These are phyloP conservation scores for Pestalotiopsis sp. DNA, from an alignment of 2,329 filamentous ascomycete species.

Conservation along the genomic window DNA sequence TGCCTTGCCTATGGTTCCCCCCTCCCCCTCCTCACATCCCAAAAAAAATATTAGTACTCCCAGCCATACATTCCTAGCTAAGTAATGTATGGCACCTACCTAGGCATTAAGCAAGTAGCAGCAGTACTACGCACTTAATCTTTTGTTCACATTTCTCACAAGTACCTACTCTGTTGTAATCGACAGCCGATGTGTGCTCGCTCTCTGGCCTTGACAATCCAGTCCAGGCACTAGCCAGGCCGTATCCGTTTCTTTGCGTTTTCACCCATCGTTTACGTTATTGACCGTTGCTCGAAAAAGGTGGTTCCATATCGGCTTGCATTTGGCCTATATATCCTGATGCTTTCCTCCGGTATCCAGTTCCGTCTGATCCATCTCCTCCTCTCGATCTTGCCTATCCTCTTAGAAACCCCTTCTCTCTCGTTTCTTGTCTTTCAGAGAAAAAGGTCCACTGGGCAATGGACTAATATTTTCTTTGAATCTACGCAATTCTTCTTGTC, in stretches of 20 bases:
- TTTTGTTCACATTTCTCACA: slow-evolving; percentile 3
- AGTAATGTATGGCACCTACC: background rate
- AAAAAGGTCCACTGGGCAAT: slow-evolving; percentile 37
- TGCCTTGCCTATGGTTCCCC: background rate
- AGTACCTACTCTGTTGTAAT: background rate
- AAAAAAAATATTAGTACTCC: background rate
- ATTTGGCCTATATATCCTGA: slow-evolving; percentile 50
- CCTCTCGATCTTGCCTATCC: slow-evolving; percentile 14
- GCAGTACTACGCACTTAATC: background rate
- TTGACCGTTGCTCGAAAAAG: slow-evolving; percentile 24
- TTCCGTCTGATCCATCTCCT: slow-evolving; percentile 11
- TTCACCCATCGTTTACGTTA: slow-evolving; percentile 22
- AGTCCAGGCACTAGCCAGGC: slow-evolving; percentile 22
- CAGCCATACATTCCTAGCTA: background rate
- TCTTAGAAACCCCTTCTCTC: slow-evolving; percentile 3
- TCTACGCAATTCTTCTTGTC: slow-evolving; percentile 17
- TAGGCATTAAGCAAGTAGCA: background rate
- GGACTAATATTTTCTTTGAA: slow-evolving; percentile 42
- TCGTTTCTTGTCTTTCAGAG: slow-evolving; percentile 30
- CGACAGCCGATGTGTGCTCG: slow-evolving; percentile 8
- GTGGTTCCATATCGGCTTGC: slow-evolving; percentile 25
- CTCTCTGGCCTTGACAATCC: background rate
- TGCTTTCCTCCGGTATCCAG: slow-evolving; percentile 25
- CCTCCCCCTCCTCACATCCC: background rate
- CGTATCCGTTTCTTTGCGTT: slow-evolving; percentile 30